Percentiles rank a stretch among this genome's conserved stretches.
phyloP scores from a whole-genome alignment of 2,329 filamentous ascomycete genomes.

The Annulohypoxylon truncatum region DNA sequence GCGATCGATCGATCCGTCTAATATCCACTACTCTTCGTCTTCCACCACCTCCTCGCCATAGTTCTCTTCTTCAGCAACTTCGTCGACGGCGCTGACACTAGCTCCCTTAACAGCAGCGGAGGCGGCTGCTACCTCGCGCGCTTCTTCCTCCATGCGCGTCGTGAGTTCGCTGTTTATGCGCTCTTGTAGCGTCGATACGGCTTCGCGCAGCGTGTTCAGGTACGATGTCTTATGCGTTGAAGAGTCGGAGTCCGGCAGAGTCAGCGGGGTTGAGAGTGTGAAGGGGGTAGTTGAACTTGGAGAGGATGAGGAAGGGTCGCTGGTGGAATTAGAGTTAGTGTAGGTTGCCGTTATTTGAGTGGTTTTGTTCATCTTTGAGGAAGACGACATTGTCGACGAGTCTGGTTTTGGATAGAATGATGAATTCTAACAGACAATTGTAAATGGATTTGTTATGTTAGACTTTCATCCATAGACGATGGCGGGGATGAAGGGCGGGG shows the following conservation, averaged over 20 bases:
- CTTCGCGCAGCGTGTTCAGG: constrained; percentile 68
- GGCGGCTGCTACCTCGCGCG: not conserved
- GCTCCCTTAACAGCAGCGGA: not conserved
- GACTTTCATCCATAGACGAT: not conserved
- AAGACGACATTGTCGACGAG: constrained; percentile 20
- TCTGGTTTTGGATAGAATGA: not conserved
- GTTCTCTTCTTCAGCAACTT: constrained; percentile 76
- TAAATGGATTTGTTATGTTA: not conserved
- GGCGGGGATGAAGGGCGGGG: constrained; percentile 13
- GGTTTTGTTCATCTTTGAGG: not conserved
- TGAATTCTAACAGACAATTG: too few relatives aligned
- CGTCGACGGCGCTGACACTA: constrained; percentile 54
- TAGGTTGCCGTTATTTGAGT: constrained; percentile 63
- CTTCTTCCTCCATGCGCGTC: constrained; percentile 77
- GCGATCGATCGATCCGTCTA: not conserved
- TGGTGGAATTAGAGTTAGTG: constrained; percentile 42
- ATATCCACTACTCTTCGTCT: constrained; percentile 62
- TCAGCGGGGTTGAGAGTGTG: constrained; percentile 50
- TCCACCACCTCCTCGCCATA: constrained; percentile 86
- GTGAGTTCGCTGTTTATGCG: constrained; percentile 78
- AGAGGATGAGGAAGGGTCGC: constrained; percentile 49
- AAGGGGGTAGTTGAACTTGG: constrained; percentile 60
- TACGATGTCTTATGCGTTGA: constrained; percentile 63
- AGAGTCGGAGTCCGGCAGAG: constrained; percentile 44
- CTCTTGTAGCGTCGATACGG: constrained; percentile 70